Evolutionary conservation across 2,329 filamentous ascomycete genomes (phyloP).

Genomic region (Curvularia sp.): DNA sequence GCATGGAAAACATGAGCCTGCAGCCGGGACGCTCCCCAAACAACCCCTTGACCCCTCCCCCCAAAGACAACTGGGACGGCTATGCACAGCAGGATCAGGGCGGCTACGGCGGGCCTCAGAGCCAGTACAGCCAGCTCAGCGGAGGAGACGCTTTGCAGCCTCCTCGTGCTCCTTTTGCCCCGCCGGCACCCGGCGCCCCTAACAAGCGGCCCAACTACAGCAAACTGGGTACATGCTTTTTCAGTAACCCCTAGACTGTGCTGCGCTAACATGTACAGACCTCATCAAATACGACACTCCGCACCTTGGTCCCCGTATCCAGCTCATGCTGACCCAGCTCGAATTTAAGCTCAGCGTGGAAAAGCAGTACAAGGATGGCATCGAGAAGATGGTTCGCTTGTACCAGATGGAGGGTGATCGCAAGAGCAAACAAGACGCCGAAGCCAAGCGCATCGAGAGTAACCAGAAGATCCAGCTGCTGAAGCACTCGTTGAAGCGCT

Average conservation of each 20-base stretch:
- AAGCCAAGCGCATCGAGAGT: conserved; percentile 88
- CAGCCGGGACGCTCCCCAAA: conserved; percentile 55
- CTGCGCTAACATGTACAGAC: conserved; percentile 62
- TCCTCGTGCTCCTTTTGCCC: conserved; percentile 78
- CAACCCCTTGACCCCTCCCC: conserved; percentile 65
- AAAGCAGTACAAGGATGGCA: conserved; percentile 97
- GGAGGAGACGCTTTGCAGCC: conserved; percentile 79
- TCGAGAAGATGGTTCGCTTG: conserved; percentile 98
- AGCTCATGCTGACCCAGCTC: conserved; percentile 97
- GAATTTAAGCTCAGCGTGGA: conserved; percentile 99
- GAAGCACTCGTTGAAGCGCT: conserved; percentile 94
- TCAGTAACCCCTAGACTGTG: no score
- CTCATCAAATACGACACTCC: conserved; percentile 98
- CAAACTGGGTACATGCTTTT: conserved; percentile 78
- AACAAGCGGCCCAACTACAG: conserved; percentile 86
- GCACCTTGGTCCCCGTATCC: conserved; percentile 93
- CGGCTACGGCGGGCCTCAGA: conserved; percentile 65
- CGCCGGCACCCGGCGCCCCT: conserved; percentile 70
- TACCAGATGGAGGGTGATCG: conserved; percentile 97
- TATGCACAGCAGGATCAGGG: conserved; percentile 63
- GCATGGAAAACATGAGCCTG: conserved; percentile 72
- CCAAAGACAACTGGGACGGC: conserved; percentile 69
- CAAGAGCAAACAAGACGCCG: conserved; percentile 92
- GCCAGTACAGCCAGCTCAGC: conserved; percentile 65
- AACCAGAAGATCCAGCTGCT: conserved; percentile 97